Evolutionary conservation across 2,329 filamentous ascomycete species (phyloP), one percentile per base, ranked within the genome.

Genomic region (Rutstroemia sp.): DNA sequence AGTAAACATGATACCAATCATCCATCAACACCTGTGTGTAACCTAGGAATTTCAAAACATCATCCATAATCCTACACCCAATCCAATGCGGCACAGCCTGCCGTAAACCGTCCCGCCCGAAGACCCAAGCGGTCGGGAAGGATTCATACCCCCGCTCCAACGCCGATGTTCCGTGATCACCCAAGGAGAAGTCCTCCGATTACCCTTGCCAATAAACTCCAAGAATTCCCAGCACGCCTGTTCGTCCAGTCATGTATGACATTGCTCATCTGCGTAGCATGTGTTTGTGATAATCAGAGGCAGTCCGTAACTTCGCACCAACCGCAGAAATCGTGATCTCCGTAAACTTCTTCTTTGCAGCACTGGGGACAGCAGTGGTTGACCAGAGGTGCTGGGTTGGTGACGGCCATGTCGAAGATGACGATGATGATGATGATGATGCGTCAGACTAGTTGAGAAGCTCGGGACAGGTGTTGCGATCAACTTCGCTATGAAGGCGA

Each of bases 341-440:
- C 55, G 55, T 75, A 75, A 64, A 78, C 75, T 54, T 74, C 71
- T 37, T 74, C 74, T 63, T 75, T 76, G 71, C 77, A 79, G 69
- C 77, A 79, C 62, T 73, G 77, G 25, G 73, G 72, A 71, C 77
- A 79, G 74, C 77, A 79, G 62, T 72, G 65, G 69, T 76, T 72
- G 70, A 78, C 73, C 56, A 77, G 74, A 56, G 72, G 71, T 59
- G 73, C 67, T 60, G 69, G 66, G 54, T 74, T 73, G 63, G 72
- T 71, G 69, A 72, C 65, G 64, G 70, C 70, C 76, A 78, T 78
- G 50, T 39, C 46, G 14, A 34, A 2, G 45, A 30, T 23, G 23
- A 44, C 46, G 14, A 34, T 2, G 45, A 30, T 23, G 23, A 44
- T 47, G 16, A 34, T 37, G 1, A 12, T 17, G 42, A 38, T 47